Conservation (phyloP, 2,329 filamentous ascomycete species). For the Pseudocercospora macadamiae region DNA sequence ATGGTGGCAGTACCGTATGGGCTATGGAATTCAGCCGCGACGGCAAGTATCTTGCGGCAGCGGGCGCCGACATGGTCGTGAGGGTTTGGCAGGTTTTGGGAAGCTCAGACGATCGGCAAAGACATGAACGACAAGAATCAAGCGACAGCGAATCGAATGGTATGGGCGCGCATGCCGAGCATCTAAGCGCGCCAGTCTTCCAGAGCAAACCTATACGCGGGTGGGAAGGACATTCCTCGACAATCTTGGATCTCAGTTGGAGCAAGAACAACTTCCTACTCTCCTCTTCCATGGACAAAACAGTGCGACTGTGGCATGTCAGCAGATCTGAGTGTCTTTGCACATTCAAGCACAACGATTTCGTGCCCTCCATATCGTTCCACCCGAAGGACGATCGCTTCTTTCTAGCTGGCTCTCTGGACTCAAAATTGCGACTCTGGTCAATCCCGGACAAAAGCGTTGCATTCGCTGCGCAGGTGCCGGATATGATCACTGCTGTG, state of each 20-base stretch:
- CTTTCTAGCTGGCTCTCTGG: constrained; percentile 90
- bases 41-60: constrained; percentile 88
- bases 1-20: constrained; percentile 69
- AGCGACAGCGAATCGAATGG: constrained; percentile 50
- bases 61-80: constrained; percentile 82
- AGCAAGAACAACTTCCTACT: constrained; percentile 98
- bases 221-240: constrained; percentile 80
- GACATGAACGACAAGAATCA: constrained; percentile 72
- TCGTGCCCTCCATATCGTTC: constrained; percentile 92
- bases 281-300: constrained; percentile 98
- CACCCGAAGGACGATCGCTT: constrained; percentile 95
- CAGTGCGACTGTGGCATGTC: constrained; percentile 90
- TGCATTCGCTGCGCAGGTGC: constrained; percentile 74
- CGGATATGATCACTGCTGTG: constrained; percentile 91
- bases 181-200: constrained; percentile 88
- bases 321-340: constrained; percentile 84
- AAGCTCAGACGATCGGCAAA: constrained; percentile 74
- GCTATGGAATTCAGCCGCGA: constrained; percentile 90
- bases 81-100: constrained; percentile 88
- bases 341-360: constrained; percentile 91
- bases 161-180: constrained; percentile 52
- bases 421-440: constrained; percentile 87
- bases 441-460: constrained; percentile 96
- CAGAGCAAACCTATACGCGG: constrained; percentile 75
- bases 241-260: constrained; percentile 92